Base-by-base conservation (phyloP, 2,329 filamentous ascomycete species). In the Aspergillus quadrilineatus region DNA sequence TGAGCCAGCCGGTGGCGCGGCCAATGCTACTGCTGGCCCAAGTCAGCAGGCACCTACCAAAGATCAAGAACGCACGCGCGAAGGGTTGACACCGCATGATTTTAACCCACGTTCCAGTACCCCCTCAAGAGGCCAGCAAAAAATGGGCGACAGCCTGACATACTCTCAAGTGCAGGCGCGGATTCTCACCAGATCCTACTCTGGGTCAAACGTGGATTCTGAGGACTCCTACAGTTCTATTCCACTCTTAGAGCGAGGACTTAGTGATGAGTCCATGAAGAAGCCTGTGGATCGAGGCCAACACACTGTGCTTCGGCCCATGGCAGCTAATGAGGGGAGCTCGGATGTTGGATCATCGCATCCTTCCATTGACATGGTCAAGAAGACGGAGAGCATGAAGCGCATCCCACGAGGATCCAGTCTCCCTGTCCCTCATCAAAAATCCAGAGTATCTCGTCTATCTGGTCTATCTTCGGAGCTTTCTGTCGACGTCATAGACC, bases 181-280 rank as follows among this genome's bases (percentile, higher is more conserved):
- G 42, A 60, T 67, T 34, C 62, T 67, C 15, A 69, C 68, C 29
- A 67, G 71, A 14, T 67, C 72, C n/a, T 73, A 75, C 43, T 73
- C 73, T 8, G 72, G 72, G 43, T 77, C 77, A 2, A 71, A 78
- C 28, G 81, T 84, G 12, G 83, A 82, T 55, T 92, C 90, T 0
- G 82, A 85, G 29, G 85, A 87, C 49, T 93, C 89, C 0, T 92
- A 91, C 68, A 87, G 84, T 39, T 92, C 89, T 0, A 85, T 87
- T 34, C 90, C 91, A 4, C 80, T 94, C 6, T 80, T 95, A 10
- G 88, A 93, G 59, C 84, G 89, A 49, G 89, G 82, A 6, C 60
- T 77, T 46, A 71, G 68, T 32, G 71, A 80, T 48, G 76, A 80
- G 14, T 78, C 78, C 1, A 80, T 81, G 77, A 79, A 76, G 58